Percentiles rank a stretch among this genome's conserved stretches.
These are phyloP conservation scores for Closterium sp. DNA, from an alignment of 139 green algal species.

Conservation along the genomic window DNA sequence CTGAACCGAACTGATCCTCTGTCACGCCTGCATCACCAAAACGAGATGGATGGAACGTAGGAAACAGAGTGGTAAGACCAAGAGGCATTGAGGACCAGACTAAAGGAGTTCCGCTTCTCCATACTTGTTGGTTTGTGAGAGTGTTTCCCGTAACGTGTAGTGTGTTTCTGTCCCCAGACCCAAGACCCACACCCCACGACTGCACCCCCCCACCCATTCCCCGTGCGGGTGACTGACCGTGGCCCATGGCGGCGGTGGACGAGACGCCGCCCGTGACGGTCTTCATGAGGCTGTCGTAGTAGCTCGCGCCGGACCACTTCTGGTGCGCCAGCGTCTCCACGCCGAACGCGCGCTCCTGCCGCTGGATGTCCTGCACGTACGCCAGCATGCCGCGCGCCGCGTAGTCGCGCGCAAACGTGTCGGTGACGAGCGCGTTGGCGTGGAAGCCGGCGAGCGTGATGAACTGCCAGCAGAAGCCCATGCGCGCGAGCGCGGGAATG, in stretches of 20 bases:
- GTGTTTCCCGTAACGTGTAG: no score
- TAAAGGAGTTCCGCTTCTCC: no score
- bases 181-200: no score
- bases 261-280: slow-evolving; percentile 51
- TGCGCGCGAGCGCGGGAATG: slow-evolving; percentile 69
- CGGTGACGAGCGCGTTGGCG: slow-evolving; percentile 38
- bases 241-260: slow-evolving; percentile 48
- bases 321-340: slow-evolving; percentile 50
- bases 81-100: not conserved
- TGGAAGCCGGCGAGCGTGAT: slow-evolving; percentile 86
- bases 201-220: no score
- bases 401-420: slow-evolving; percentile 46
- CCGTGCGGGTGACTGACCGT: not conserved
- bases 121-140: no score
- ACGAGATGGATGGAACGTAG: not conserved
- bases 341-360: slow-evolving; percentile 24
- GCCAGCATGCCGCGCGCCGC: slow-evolving; percentile 47
- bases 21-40: not conserved
- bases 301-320: slow-evolving; percentile 49
- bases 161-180: no score
- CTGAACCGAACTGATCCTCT: not conserved
- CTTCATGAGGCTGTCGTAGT: slow-evolving; percentile 52
- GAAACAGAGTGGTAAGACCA: not conserved
- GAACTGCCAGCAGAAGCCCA: slow-evolving; percentile 80
- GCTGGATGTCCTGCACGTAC: slow-evolving; percentile 52